Evolutionary conservation across 2,329 filamentous ascomycete genomes (phyloP), one percentile per base, ranked within the genome.

Genomic region (Penicillium griseofulvum): DNA sequence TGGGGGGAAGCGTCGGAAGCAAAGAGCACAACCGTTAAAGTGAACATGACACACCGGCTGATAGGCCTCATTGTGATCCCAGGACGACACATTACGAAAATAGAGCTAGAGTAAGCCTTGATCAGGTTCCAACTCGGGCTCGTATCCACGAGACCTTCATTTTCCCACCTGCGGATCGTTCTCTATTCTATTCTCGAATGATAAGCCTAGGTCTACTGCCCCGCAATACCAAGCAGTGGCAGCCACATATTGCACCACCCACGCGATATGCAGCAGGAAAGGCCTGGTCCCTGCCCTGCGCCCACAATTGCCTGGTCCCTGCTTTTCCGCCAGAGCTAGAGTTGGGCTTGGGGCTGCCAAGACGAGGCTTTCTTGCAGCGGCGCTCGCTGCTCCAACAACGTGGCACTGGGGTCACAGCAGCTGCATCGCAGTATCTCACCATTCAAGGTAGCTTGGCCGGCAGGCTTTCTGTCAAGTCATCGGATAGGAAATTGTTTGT

Each of bases 41-140:
- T 90, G 51, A 83, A 91, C 64, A 89, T 96, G 86, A 88, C 85
- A 26, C 91, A 89, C 63, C 85, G 94, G 51, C 96, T 91, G 69
- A 83, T 99, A 22, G 94, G 94, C 0, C 76, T 97, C 26, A 86
- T 99, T 3, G 92, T 97, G 24, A 85, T 99, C 4, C 94, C 94
- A 0, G 92, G 93, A 0, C 80, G 88, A 63, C 85, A 96, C 70
- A 90, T 99, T 63, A 85, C 82, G 56, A 93, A 88, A 77, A 91
- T 99, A 66, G 92, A 97, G 73, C 80, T 94, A 44, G 91, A 97
- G 70, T 87, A 93, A 61, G 68, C 65, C 49, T 37, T 52, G 49
- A 37, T 54, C 55, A 49, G 55, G 55, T 47, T 19, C 33, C 55
- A 34, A 28, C 17, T 34, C 34, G 28, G 43, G 49, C 51, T 37